Base-by-base conservation (phyloP, 192 early-diverging fungal genomes). In the Gigaspora rosea region DNA sequence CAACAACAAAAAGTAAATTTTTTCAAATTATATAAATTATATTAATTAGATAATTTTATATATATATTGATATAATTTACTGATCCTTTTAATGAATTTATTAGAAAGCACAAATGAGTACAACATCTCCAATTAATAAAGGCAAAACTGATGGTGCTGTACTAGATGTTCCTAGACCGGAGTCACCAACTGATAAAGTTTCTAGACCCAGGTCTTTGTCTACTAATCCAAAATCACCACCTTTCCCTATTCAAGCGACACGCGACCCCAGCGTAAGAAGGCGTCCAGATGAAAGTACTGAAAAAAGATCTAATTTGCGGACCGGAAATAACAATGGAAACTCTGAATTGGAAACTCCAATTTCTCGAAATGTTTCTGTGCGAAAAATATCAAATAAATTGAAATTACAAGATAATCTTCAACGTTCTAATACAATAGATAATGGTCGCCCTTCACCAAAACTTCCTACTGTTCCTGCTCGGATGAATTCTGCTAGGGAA, bases 1-100 rank as follows among this genome's bases (percentile, higher is more conserved):
- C 78, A 63, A 80, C 78, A n/a, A 79, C 78, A 4, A 80, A 89
- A 84, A 80, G 84, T 79, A 61, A 72, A 76, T 67, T 74, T 67
- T 74, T 74, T 12, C 72, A 69, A 47, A 61, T 74, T n/a, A n/a
- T n/a, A n/a, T n/a, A n/a, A n/a, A n/a, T n/a, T n/a, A n/a, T n/a
- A 75, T 50, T 62, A 61, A 69, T 72, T 72, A 75, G 50, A 74
- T 15, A 12, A 27, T 22, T 49, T 62, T 46, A n/a, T n/a, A n/a
- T n/a, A n/a, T 52, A 15, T 10, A 61, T 75, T 6, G 5, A 8
- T 13, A 52, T 20, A 73, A 20, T 16, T 56, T 56, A 15, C 9
- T 56, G 11, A 46, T 61, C 6, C 36, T 46, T n/a, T 62, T 62
- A 57, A 59, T 22, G 36, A 27, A 33, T 15, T 22, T 48, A 33